phyloP scores from a whole-genome alignment of 2,329 filamentous ascomycete species.

The Cladosporium cucumerinum region DNA sequence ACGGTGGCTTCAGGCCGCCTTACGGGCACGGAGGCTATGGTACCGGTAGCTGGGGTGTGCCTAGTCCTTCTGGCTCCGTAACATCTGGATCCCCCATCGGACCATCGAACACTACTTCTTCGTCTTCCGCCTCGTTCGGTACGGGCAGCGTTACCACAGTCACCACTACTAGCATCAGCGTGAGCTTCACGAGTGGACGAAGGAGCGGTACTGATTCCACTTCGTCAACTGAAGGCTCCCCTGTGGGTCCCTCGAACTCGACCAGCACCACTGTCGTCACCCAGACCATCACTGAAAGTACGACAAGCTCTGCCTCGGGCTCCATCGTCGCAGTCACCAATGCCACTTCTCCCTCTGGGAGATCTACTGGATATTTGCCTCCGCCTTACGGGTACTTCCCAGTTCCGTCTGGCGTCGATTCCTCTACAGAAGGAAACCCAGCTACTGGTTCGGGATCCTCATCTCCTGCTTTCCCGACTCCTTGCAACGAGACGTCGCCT shows the following conservation, averaged over 20 bases:
- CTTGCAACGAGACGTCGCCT: background rate
- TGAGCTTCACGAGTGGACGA: constrained; percentile 10
- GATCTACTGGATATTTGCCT: background rate
- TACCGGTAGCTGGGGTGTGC: constrained; percentile 4
- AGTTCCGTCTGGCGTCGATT: background rate
- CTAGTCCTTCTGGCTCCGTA: constrained; percentile 3
- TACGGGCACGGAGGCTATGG: constrained; percentile 9
- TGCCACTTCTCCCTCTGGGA: background rate
- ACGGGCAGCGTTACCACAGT: background rate
- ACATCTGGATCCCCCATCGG: constrained; percentile 10
- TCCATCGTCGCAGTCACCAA: background rate
- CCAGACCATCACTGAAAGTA: constrained; percentile 13
- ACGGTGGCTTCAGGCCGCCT: constrained; percentile 14
- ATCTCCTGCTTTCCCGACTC: constrained; percentile 3
- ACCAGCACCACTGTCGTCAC: constrained; percentile 4
- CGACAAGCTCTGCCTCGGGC: background rate
- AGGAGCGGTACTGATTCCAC: constrained; percentile 13
- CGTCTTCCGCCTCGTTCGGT: background rate
- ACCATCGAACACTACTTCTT: constrained; percentile 7
- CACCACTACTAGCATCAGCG: background rate
- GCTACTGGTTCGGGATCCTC: constrained; percentile 5
- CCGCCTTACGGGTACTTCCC: constrained; percentile 11
- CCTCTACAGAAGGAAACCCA: constrained; percentile 3
- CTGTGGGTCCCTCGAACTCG: constrained; percentile 6
- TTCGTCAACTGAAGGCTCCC: constrained; percentile 18